Evolutionary conservation across 2,329 filamentous ascomycete genomes (phyloP).

Genomic region (Didymella pinodella): DNA sequence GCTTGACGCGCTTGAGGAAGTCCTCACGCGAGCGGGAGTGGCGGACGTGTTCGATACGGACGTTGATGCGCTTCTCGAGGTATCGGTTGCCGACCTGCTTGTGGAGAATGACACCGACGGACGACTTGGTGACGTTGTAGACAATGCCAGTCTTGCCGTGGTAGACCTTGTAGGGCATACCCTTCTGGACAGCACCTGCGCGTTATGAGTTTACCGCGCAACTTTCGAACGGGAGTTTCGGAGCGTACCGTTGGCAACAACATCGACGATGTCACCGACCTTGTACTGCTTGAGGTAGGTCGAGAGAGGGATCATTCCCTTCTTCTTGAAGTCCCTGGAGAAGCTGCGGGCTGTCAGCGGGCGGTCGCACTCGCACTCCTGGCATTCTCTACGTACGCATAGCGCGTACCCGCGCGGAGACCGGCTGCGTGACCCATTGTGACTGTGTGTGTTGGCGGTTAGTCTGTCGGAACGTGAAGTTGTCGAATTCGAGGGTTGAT

Average conservation of each 20-base stretch:
- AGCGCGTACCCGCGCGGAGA: conserved; percentile 54
- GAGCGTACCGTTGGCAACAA: conserved; percentile 95
- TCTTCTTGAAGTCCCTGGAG: conserved; percentile 91
- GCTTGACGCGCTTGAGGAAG: conserved; percentile 96
- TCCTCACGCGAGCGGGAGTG: conserved; percentile 96
- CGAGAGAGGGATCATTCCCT: conserved; percentile 90
- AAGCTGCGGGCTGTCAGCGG: conserved; percentile 60
- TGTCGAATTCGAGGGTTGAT: conserved; percentile 2
- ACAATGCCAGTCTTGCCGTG: conserved; percentile 94
- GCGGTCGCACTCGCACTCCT: conserved; percentile 16
- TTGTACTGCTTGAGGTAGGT: conserved; percentile 96
- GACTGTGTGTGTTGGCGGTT: conserved; percentile 22
- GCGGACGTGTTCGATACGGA: conserved; percentile 96
- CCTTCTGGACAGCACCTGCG: conserved; percentile 50
- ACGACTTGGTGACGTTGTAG: conserved; percentile 99
- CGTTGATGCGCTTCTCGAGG: conserved; percentile 99
- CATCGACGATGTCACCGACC: conserved; percentile 98
- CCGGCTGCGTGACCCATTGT: conserved; percentile 60
- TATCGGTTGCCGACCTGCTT: conserved; percentile 99
- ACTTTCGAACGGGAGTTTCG: no score
- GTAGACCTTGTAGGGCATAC: conserved; percentile 99
- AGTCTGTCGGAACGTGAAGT: conserved; percentile 16
- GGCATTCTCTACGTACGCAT: conserved; percentile 45
- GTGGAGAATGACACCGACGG: conserved; percentile 95
- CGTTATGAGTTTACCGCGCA: conserved; percentile 21